These are phyloP conservation scores for Cladosporium sp. DNA, from an alignment of 2,329 filamentous ascomycete species.

Conservation along the genomic window DNA sequence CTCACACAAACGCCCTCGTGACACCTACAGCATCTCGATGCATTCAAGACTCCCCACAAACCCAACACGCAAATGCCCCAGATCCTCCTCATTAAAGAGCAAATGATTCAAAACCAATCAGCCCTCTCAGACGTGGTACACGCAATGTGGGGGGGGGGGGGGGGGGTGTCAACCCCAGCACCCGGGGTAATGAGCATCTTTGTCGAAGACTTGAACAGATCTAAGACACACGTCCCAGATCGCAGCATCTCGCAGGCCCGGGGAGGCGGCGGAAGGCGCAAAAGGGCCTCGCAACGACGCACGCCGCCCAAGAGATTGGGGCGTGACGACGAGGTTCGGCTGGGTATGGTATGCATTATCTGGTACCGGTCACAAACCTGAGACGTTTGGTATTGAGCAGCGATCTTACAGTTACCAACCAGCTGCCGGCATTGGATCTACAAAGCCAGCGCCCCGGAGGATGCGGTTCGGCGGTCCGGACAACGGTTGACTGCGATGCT, in stretches of 20 bases:
- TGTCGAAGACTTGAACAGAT: background rate
- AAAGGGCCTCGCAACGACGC: background rate
- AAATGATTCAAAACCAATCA: background rate
- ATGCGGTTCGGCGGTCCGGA: background rate
- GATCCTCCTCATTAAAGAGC: background rate
- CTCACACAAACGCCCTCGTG: constrained; percentile 1
- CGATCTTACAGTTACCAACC: background rate
- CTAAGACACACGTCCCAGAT: constrained; percentile 1
- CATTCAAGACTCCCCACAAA: background rate
- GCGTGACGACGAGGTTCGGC: background rate
- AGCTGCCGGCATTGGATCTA: background rate
- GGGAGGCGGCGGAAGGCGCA: background rate
- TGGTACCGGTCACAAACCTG: background rate
- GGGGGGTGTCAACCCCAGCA: background rate
- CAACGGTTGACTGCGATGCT: background rate
- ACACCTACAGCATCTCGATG: background rate
- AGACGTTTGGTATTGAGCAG: background rate
- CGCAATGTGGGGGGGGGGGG: too few species aligned
- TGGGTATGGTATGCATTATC: background rate
- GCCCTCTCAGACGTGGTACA: background rate
- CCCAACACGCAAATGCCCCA: background rate
- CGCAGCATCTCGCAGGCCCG: background rate
- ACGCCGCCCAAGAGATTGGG: background rate
- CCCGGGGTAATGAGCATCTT: background rate
- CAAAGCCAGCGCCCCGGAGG: background rate